phyloP scores from a whole-genome alignment of 108 stramenopile species.

The Cyclotella cryptica region DNA sequence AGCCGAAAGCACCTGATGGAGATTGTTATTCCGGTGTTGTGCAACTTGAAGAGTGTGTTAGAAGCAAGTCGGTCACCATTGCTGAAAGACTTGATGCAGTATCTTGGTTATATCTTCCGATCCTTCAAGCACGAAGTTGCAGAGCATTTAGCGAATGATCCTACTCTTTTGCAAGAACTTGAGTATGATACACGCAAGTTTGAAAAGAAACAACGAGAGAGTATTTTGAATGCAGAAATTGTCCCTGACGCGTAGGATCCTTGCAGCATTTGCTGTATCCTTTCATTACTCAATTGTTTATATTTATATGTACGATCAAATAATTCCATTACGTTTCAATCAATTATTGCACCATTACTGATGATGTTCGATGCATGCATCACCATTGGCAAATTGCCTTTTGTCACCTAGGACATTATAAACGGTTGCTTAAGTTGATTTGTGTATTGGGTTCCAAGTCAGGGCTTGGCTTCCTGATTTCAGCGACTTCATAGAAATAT shows the following conservation, averaged over 20 bases:
- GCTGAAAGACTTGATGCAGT: conserved; percentile 83
- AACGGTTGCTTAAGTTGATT: too few relatives aligned
- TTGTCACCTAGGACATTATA: too few relatives aligned
- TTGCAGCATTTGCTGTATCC: too few relatives aligned
- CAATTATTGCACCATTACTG: too few relatives aligned
- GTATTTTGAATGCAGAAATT: conserved; percentile 11
- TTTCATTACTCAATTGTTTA: too few relatives aligned
- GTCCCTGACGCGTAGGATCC: not conserved
- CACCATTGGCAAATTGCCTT: too few relatives aligned
- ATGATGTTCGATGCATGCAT: too few relatives aligned
- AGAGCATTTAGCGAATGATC: conserved; percentile 83
- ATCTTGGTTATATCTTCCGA: conserved; percentile 82
- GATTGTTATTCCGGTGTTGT: conserved; percentile 90
- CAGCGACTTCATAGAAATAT: too few relatives aligned
- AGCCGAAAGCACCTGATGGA: conserved; percentile 92
- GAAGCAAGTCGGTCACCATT: conserved; percentile 86
- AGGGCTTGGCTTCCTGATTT: too few relatives aligned
- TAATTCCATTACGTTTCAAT: too few relatives aligned
- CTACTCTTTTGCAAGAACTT: conserved; percentile 82
- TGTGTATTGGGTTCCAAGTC: too few relatives aligned
- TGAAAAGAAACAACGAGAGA: conserved; percentile 32
- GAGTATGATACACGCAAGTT: conserved; percentile 80
- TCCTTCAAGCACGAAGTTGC: conserved; percentile 82
- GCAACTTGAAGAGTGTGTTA: conserved; percentile 86
- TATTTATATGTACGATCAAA: too few relatives aligned